Evolutionary conservation across 1,284 basidiomycete genomes (phyloP), one percentile per base, ranked within the genome.

Genomic region (Tilletia setariae): DNA sequence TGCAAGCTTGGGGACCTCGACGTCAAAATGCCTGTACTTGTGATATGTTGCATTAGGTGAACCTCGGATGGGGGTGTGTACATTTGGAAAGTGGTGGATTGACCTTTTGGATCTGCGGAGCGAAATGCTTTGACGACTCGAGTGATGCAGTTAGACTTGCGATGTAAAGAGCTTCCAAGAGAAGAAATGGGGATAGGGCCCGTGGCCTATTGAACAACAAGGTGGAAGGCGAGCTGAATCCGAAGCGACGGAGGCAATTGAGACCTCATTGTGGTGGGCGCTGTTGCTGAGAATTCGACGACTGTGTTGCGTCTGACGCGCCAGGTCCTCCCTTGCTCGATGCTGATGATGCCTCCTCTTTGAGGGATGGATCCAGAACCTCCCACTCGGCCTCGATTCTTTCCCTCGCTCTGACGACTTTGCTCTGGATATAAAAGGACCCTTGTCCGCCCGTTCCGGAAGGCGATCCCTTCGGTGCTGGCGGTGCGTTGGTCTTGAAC

Each of bases 331-430:
- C 51, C 7, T n/a, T 28, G 51, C 23, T 44, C 32, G 53, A 59
- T 59, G 23, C 16, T 30, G 21, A 30, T 43, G 67, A 40, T 63
- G 66, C 66, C 32, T 23, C 62, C n/a, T 70, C 66, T 59, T 59
- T 59, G 23, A 25, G 53, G n/a, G n/a, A n/a, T 30, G 53, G 23
- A 23, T 59, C 16, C 23, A 44, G 19, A 9, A 30, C 64, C 19
- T 66, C 71, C 68, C 86, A 74, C 84, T 96, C 93, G 0, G 93
- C 93, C 78, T 94, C 91, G 85, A 98, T 90, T 83, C 96, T 89
- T 84, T 98, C 94, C 69, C 90, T 88, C 23, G 96, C 95, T 63
- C 95, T 89, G 61, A 94, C 89, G 23, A 99, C 91, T 85, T 99
- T 99, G 68, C 92, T 94, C 83, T 97, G 94, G 30, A 98, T 86